Percentiles rank a stretch among this genome's conserved stretches.
phyloP scores from a whole-genome alignment of 2,329 filamentous ascomycete genomes.

The Fusarium aywerte region DNA sequence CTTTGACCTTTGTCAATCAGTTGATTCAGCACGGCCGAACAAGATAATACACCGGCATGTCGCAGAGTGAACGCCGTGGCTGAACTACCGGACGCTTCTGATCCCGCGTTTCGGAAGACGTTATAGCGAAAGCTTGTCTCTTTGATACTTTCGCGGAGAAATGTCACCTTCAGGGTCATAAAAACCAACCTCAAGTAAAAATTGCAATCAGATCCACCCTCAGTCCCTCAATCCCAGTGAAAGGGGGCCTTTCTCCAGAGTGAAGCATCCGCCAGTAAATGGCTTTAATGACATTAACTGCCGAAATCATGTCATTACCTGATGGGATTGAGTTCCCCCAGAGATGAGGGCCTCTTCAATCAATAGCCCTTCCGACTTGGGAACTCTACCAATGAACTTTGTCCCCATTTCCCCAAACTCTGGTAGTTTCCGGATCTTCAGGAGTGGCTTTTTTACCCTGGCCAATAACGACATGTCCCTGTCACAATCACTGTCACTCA shows the following conservation, averaged over 20 bases:
- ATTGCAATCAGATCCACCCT: background rate
- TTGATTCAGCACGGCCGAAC: background rate
- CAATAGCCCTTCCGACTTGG: slow-evolving; percentile 8
- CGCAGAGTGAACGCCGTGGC: slow-evolving; percentile 33
- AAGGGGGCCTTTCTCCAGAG: background rate
- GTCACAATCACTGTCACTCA: background rate
- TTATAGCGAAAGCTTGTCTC: slow-evolving; percentile 24
- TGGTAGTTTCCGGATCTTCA: slow-evolving; percentile 44
- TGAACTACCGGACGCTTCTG: slow-evolving; percentile 24
- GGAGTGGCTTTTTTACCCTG: slow-evolving; percentile 34
- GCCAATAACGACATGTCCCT: slow-evolving; percentile 31
- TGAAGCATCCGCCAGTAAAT: background rate
- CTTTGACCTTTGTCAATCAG: background rate
- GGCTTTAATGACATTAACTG: slow-evolving; percentile 19
- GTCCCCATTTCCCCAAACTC: slow-evolving; percentile 35
- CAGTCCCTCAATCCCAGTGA: background rate
- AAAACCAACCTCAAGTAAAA: background rate
- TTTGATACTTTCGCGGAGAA: background rate
- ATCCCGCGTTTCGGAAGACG: slow-evolving; percentile 4
- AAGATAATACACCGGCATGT: slow-evolving; percentile 17
- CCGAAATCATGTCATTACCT: slow-evolving; percentile 12
- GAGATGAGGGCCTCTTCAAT: slow-evolving; percentile 22
- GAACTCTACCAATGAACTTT: slow-evolving; percentile 21
- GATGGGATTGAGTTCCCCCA: slow-evolving; percentile 13
- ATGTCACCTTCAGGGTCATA: background rate